These are phyloP conservation scores for Barbarea vulgaris DNA, from an alignment of 345 rosid genomes.

Conservation along the genomic window DNA sequence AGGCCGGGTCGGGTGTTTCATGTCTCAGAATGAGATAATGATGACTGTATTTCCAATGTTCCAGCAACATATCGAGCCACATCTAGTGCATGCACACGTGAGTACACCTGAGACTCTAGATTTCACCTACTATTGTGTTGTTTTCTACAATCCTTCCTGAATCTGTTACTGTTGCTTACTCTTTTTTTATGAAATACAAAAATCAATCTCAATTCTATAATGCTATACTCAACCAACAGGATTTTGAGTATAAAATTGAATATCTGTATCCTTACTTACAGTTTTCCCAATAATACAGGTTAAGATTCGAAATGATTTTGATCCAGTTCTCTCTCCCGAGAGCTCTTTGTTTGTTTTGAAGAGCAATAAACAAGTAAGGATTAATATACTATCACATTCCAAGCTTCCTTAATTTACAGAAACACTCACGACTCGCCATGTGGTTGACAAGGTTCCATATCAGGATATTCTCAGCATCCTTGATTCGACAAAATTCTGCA, in stretches of 20 bases:
- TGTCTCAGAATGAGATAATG: constrained; percentile 99
- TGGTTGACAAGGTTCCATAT: constrained; percentile 68
- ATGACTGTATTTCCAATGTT: constrained; percentile 98
- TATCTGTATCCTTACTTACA: constrained; percentile 20
- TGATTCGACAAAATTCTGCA: constrained; percentile 77
- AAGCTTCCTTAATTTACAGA: constrained; percentile 2
- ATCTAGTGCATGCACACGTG: constrained; percentile 99
- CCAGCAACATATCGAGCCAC: constrained; percentile 97
- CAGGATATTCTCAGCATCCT: constrained; percentile 89
- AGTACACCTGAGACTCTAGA: constrained; percentile 46
- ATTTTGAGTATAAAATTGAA: constrained; percentile 5
- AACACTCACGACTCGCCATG: constrained; percentile 21
- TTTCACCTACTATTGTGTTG: constrained; percentile 18
- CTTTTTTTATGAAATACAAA: not conserved
- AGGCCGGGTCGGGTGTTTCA: constrained; percentile 80
- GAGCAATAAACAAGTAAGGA: constrained; percentile 87
- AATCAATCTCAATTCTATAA: not conserved
- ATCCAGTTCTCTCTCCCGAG: constrained; percentile 99
- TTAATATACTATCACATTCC: not conserved
- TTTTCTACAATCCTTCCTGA: constrained; percentile 4
- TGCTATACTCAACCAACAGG: not conserved
- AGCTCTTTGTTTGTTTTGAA: constrained; percentile 96
- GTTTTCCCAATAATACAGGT: constrained; percentile 54
- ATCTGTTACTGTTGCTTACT: not conserved
- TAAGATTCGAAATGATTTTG: constrained; percentile 99